A percentile compares a stretch with the other conserved stretches of the same genome.
Evolutionary conservation across 257 asterid genomes (phyloP).

Genomic region (Ehretia macrophylla): DNA sequence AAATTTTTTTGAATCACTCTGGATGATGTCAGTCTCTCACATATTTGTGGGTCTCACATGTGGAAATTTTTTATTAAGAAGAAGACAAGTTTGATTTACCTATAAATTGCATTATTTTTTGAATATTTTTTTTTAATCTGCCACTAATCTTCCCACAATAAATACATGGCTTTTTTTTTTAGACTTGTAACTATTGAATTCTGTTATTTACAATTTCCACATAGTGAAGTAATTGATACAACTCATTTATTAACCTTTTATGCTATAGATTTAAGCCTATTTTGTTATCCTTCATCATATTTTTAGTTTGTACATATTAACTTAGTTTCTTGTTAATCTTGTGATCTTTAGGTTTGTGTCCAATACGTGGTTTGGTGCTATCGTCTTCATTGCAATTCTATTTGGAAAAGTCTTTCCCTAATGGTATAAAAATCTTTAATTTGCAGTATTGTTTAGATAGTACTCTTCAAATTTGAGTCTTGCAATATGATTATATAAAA

Average conservation of each 20-base stretch:
- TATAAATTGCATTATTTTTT: not conserved
- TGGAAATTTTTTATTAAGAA: too few species aligned
- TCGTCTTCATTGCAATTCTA: conserved; percentile 62
- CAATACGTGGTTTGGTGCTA: conserved; percentile 89
- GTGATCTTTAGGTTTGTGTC: conserved; percentile 55
- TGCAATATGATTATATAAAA: too few species aligned
- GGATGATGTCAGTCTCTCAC: too few species aligned
- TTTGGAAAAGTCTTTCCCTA: too few species aligned
- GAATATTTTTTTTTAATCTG: not conserved
- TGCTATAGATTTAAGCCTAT: too few species aligned
- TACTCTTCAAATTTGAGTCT: too few species aligned
- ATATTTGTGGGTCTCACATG: too few species aligned
- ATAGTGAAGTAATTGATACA: not conserved
- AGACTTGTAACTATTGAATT: not conserved
- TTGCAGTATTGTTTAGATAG: too few species aligned
- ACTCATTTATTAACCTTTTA: not conserved
- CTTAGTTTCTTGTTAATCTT: not conserved
- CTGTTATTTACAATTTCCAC: not conserved
- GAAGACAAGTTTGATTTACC: too few species aligned
- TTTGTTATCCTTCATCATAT: not conserved
- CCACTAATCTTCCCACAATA: not conserved
- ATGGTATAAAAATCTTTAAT: too few species aligned
- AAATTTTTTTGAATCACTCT: too few species aligned
- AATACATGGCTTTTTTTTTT: not conserved
- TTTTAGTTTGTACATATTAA: not conserved